Evolutionary conservation across 495 filamentous ascomycete species (phyloP), one percentile per base, ranked within the genome.

Genomic region (Talaromyces nanjingensis): DNA sequence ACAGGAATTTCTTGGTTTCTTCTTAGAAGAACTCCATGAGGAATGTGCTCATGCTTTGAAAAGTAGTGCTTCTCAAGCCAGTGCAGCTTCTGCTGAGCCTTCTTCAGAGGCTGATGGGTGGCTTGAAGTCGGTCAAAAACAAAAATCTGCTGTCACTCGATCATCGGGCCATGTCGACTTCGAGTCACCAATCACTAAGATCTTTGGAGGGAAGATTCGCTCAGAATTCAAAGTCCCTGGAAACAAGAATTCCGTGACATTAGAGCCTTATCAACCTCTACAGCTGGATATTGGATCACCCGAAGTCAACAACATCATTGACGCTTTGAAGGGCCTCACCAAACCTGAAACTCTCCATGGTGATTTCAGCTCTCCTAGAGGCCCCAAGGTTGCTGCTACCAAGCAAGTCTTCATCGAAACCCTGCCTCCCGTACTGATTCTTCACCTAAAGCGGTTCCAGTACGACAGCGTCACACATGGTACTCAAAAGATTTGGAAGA

Each of bases 401-500:
- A 98, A 98, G 76, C 94, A 98, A 70, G 85, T 97, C 6, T 91
- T 96, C 71, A 96, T 98, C 65, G 96, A 98, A 72, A 92, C 87
- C 2, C 76, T 98, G 5, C 94, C 94, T 4, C 91, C 92, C 16
- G 91, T 98, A 18, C 85, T 98, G 3, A 94, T 98, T 60, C 84
- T 98, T 45, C 94, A 98, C 70, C 81, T 98, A 9, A 98, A 98
- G 75, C 91, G 96, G 11, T 98, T 98, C 81, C 91, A 97, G 68
- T 98, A 96, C 72, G 92, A 97, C 62, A 89, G 86, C 68, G 81
- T 85, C n/a, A 91, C 89, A 14, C 78, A 79, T 54, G 92, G 92
- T 12, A 96, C 92, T 1, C 90, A 96, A 70, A 98, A 98, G 76
- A 96, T 98, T 64, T 98, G 93, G 93, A 98, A 97, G 80, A 93